phyloP scores from a whole-genome alignment of 768 basidiomycete genomes.

The Arthromyces matolae region DNA sequence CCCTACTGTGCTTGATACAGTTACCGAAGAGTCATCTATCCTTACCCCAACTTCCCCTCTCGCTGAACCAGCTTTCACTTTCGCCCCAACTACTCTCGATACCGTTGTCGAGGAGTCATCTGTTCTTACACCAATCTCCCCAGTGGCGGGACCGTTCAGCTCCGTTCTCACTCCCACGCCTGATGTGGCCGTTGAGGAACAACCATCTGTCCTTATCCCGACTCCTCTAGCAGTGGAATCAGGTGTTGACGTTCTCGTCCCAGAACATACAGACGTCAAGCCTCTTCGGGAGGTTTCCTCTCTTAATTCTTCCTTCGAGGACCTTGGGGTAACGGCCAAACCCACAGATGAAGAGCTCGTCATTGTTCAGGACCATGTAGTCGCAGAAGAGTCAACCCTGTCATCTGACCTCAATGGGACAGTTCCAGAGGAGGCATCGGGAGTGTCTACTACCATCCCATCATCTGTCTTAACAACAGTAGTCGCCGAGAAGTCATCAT shows the following conservation, averaged over 20 bases:
- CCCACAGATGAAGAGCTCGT: constrained; percentile 1
- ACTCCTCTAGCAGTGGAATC: background rate
- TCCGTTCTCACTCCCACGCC: background rate
- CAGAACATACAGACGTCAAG: background rate
- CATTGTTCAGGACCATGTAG: background rate
- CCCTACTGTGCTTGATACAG: too few species aligned
- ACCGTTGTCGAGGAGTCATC: background rate
- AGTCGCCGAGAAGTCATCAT: background rate
- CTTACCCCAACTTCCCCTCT: too few species aligned
- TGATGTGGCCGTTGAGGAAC: background rate
- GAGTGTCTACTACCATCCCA: background rate
- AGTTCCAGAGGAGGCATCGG: background rate
- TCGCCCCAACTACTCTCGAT: too few species aligned
- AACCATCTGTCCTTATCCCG: background rate
- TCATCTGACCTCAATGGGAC: background rate
- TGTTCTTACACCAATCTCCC: background rate
- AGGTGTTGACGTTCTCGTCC: background rate
- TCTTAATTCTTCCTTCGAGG: constrained; percentile 13
- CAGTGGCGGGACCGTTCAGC: background rate
- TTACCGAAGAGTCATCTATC: too few species aligned
- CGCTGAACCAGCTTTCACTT: too few species aligned
- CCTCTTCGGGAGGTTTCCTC: constrained; percentile 5
- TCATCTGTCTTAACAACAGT: too few species aligned
- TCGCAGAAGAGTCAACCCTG: background rate
- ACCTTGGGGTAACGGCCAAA: background rate